phyloP scores from a whole-genome alignment of 768 basidiomycete species.

The Tylopilus cervinicoccineus region DNA sequence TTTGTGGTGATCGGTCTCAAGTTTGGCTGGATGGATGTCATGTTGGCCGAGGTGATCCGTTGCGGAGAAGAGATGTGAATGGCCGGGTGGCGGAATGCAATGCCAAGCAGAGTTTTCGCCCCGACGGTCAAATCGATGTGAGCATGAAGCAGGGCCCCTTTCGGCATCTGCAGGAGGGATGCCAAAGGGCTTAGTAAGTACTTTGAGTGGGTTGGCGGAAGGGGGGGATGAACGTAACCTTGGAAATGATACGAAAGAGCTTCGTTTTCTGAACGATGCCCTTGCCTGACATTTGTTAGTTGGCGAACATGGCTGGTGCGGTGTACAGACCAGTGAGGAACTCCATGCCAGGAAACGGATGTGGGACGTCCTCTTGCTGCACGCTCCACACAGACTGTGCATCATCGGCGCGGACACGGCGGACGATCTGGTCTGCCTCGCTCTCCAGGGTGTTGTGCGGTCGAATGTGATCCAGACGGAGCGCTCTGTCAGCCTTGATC shows the following conservation, averaged over 20 bases:
- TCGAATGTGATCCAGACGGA: slow-evolving; percentile 45
- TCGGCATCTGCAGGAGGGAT: slow-evolving; percentile 57
- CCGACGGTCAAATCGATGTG: slow-evolving; percentile 76
- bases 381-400: slow-evolving; percentile 55
- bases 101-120: slow-evolving; percentile 43
- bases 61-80: slow-evolving; percentile 55
- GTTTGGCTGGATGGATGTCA: slow-evolving; percentile 46
- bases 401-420: slow-evolving; percentile 53
- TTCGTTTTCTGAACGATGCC: slow-evolving; percentile 55
- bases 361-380: slow-evolving; percentile 49
- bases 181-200: slow-evolving; percentile 1
- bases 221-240: slow-evolving; percentile 38
- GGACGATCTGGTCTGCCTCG: slow-evolving; percentile 54
- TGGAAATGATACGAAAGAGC: slow-evolving; percentile 58
- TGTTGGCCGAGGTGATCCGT: slow-evolving; percentile 37
- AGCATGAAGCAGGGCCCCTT: slow-evolving; percentile 70
- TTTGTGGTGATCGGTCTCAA: slow-evolving; percentile 46
- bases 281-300: slow-evolving; percentile 36
- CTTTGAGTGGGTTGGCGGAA: background rate
- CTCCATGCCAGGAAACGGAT: slow-evolving; percentile 76
- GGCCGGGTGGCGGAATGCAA: slow-evolving; percentile 53
- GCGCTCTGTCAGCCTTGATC: slow-evolving; percentile 41
- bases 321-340: slow-evolving; percentile 57
- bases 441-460: slow-evolving; percentile 36
- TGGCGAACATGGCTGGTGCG: background rate